Conservation (phyloP, 192 early-diverging fungal species). For the Phlyctochytrium arcticum region DNA sequence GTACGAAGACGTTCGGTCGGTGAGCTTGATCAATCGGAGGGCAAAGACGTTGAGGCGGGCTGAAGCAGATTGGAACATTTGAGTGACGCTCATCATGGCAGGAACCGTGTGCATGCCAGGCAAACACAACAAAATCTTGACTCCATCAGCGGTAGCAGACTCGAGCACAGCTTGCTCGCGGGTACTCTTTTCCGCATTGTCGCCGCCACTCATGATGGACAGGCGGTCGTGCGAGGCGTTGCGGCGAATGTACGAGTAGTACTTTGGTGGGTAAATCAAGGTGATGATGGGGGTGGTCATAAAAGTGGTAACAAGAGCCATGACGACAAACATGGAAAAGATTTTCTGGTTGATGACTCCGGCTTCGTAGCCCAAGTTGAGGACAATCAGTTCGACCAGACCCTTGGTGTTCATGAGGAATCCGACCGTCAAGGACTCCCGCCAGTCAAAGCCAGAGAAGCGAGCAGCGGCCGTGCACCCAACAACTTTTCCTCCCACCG, state of each 20-base stretch:
- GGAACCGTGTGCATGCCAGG: slow-evolving; percentile 64
- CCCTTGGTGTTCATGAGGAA: slow-evolving; percentile 95
- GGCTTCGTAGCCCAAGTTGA: slow-evolving; percentile 87
- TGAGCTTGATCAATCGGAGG: slow-evolving; percentile 74
- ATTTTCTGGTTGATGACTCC: slow-evolving; percentile 70
- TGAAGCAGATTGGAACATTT: slow-evolving; percentile 45
- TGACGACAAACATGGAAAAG: slow-evolving; percentile 73
- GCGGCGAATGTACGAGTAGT: background rate
- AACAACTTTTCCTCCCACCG: slow-evolving; percentile 82
- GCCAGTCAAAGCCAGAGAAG: slow-evolving; percentile 65
- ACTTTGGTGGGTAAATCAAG: slow-evolving; percentile 60
- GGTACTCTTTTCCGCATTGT: background rate
- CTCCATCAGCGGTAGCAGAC: slow-evolving; percentile 13
- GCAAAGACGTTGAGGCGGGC: slow-evolving; percentile 45
- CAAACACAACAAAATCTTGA: slow-evolving; percentile 55
- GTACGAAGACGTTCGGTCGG: slow-evolving; percentile 74
- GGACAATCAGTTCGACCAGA: slow-evolving; percentile 91
- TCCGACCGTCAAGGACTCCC: slow-evolving; percentile 82
- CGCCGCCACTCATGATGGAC: background rate
- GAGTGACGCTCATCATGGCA: slow-evolving; percentile 64
- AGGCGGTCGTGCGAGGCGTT: background rate
- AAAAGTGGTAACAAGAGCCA: slow-evolving; percentile 84
- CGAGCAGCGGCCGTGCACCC: slow-evolving; percentile 70
- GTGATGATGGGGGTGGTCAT: slow-evolving; percentile 77
- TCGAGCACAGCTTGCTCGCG: background rate